These are phyloP conservation scores for Daldinia caldariorum DNA, from an alignment of 495 filamentous ascomycete genomes.

Conservation along the genomic window DNA sequence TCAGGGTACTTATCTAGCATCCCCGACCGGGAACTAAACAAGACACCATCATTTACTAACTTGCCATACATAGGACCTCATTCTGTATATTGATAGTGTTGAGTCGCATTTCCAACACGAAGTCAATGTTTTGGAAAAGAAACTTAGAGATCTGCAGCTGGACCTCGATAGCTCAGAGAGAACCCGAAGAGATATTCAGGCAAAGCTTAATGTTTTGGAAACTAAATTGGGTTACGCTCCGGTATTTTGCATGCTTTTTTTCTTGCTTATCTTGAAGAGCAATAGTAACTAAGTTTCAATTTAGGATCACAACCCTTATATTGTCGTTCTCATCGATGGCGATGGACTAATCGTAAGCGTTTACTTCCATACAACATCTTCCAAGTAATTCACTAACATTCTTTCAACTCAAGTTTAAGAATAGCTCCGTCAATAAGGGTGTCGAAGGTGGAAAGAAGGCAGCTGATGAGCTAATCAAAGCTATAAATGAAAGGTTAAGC, in stretches of 20 bases:
- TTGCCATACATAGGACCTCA: background rate
- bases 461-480: constrained; percentile 67
- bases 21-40: background rate
- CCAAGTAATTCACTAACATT: constrained; percentile 2
- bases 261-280: constrained; percentile 12
- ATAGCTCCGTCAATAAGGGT: constrained; percentile 69
- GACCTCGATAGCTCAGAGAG: constrained; percentile 55
- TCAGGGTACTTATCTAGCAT: background rate
- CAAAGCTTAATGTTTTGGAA: constrained; percentile 51
- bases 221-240: constrained; percentile 40
- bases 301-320: constrained; percentile 79
- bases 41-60: background rate
- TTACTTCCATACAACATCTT: background rate
- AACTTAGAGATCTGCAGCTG: constrained; percentile 52
- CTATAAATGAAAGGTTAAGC: constrained; percentile 55
- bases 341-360: constrained; percentile 73
- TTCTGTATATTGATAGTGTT: background rate
- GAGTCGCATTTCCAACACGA: constrained; percentile 53
- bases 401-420: constrained; percentile 64
- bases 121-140: constrained; percentile 47
- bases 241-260: constrained; percentile 42
- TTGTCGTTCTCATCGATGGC: constrained; percentile 80
- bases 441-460: constrained; percentile 76
- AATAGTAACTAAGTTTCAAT: constrained; percentile 36
- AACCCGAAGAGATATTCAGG: constrained; percentile 48